These are phyloP conservation scores for Sutorius australiensis DNA, from an alignment of 768 basidiomycete genomes.

Conservation along the genomic window DNA sequence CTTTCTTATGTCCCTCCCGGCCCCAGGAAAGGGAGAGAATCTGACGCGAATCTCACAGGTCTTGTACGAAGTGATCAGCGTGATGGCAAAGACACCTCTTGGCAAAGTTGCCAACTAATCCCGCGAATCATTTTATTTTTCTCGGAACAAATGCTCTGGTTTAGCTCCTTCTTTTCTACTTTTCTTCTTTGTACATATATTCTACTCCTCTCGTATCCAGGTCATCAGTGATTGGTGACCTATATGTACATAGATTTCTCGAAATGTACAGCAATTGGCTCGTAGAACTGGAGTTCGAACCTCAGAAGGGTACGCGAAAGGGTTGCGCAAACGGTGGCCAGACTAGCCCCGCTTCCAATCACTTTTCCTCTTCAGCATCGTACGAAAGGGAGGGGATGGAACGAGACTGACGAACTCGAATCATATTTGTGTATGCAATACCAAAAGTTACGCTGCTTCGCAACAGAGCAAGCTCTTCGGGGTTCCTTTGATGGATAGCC, in stretches of 20 bases:
- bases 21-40: too few species aligned
- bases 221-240: not conserved
- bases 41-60: slow-evolving; percentile 42
- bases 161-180: not conserved
- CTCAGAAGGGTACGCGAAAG: not conserved
- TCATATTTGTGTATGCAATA: too few species aligned
- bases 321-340: too few species aligned
- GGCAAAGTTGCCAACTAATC: slow-evolving; percentile 45
- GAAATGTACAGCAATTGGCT: not conserved
- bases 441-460: too few species aligned
- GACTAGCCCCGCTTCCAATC: too few species aligned
- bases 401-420: too few species aligned
- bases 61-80: slow-evolving; percentile 69
- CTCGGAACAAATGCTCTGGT: not conserved
- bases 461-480: too few species aligned
- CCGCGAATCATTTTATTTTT: not conserved
- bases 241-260: not conserved
- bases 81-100: slow-evolving; percentile 77
- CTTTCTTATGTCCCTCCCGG: too few species aligned
- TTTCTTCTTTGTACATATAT: not conserved
- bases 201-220: too few species aligned
- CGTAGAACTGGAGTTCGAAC: not conserved
- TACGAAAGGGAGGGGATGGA: too few species aligned
- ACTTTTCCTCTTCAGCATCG: too few species aligned
- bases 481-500: too few species aligned